phyloP scores from a whole-genome alignment of 805 yeast genomes.

The Wickerhamiella dianesei region DNA sequence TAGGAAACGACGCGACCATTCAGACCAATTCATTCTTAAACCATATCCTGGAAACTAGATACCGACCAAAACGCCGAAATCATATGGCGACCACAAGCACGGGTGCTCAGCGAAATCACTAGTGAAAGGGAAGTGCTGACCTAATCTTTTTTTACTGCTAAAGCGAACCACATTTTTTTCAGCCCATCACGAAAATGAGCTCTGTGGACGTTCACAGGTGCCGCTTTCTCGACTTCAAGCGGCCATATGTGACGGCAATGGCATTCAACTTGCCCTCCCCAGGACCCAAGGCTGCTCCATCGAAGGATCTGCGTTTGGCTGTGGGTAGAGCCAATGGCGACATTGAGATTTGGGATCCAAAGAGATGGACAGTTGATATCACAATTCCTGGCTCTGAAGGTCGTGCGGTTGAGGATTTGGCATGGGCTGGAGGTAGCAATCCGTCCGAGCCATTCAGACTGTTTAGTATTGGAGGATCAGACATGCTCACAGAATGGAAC shows the following conservation, averaged over 20 bases:
- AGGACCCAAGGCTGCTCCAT: slow-evolving; percentile 32
- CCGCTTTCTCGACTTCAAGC: slow-evolving; percentile 77
- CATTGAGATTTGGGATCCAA: slow-evolving; percentile 90
- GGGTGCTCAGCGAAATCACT: too few species aligned
- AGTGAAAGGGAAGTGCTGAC: neutral
- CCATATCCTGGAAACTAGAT: too few species aligned
- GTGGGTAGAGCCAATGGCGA: slow-evolving; percentile 91
- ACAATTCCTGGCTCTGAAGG: slow-evolving; percentile 67
- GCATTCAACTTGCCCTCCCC: slow-evolving; percentile 52
- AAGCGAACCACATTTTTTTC: neutral
- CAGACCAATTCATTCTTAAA: too few species aligned
- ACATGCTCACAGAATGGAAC: slow-evolving; percentile 87
- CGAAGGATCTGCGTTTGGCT: slow-evolving; percentile 53
- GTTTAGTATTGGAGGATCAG: slow-evolving; percentile 90
- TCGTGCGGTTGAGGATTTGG: slow-evolving; percentile 76
- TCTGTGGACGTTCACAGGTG: slow-evolving; percentile 75
- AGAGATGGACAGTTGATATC: slow-evolving; percentile 61
- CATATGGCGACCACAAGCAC: too few species aligned
- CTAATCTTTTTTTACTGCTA: neutral
- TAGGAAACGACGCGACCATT: too few species aligned
- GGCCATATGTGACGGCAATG: slow-evolving; percentile 69
- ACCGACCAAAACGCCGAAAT: too few species aligned
- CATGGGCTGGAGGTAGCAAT: slow-evolving; percentile 40
- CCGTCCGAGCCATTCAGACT: slow-evolving; percentile 45
- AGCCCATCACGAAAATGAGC: neutral